Evolutionary conservation across 768 basidiomycete genomes (phyloP), one percentile per base, ranked within the genome.

Genomic region (Boletus rubropictus): DNA sequence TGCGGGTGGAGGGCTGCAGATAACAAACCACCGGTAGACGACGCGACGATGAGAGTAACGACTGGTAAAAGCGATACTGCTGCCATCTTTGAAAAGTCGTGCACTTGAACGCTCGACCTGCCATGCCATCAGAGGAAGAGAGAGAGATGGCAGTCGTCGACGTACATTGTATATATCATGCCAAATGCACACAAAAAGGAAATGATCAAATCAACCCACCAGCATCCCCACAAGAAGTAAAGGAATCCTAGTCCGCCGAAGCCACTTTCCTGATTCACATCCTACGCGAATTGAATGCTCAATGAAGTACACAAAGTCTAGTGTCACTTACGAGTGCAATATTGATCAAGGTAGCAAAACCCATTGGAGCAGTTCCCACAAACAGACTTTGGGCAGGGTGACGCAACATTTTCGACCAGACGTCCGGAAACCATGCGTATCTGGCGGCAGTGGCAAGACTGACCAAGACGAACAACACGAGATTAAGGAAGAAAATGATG

Each of bases 41-140:
- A 74, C 17, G 75, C 72, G 62, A 81, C 79, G 49, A 80, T 63
- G 20, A 75, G 72, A 2, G 78, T 64, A 17, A 81, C 73, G 29
- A 76, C 69, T 10, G 78, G 78, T 10, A 78, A 68, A 8, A 79
- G 69, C 76, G 76, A 78, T 2, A 71, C 63, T 6, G 73, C 67
- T 0, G 72, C 68, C 59, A 77, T 67, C 14, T 65, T 66, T 20
- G 69, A 56, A 33, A 72, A 41, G 1, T 64, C 55, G 34, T 79
- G 75, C 11, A 64, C 60, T 33, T 78, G 77, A 4, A 66, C 49
- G 24, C 61, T 68, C 32, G 75, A 72, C 75, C 75, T 77, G 48
- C 24, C 28, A n/a, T 4, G 17, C 25, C 4, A n/a, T 63, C n/a
- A 52, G 50, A 22, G 8, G 10, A 37, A n/a, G 29, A 22, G 1